These are phyloP conservation scores for Lichtheimia ornata DNA, from an alignment of 371 early-diverging fungal species.

Conservation along the genomic window DNA sequence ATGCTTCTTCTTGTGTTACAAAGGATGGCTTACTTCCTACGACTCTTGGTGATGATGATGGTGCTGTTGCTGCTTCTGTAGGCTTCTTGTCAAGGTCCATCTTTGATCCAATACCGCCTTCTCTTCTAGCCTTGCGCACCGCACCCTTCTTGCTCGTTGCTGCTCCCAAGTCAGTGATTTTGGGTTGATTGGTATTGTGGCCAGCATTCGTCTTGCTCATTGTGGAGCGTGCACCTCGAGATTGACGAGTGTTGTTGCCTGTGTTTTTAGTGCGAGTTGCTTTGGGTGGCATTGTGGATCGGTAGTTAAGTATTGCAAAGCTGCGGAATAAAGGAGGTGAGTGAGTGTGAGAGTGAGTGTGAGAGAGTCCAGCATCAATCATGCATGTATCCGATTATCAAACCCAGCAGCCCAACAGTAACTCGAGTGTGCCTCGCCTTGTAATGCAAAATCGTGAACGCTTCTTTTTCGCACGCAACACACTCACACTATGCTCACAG, in stretches of 20 bases:
- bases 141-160: background rate
- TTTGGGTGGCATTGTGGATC: background rate
- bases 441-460: no score
- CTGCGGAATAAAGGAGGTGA: background rate
- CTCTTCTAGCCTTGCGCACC: background rate
- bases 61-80: background rate
- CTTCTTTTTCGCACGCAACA: constrained; percentile 8
- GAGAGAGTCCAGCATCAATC: background rate
- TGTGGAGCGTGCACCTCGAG: background rate
- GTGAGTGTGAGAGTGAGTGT: background rate
- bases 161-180: background rate
- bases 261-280: background rate
- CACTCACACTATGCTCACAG: constrained; percentile 18
- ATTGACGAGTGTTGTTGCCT: background rate
- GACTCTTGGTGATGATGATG: background rate
- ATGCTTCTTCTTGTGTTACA: background rate
- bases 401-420: no score
- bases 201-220: no score
- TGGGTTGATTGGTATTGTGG: background rate
- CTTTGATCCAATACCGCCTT: background rate
- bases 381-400: background rate
- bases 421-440: no score
- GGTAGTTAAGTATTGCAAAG: no score
- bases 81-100: background rate
- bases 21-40: background rate